Percentiles rank a stretch among this genome's conserved stretches.
phyloP scores from a whole-genome alignment of 1,284 basidiomycete species.

The Apiotrichum domesticum region DNA sequence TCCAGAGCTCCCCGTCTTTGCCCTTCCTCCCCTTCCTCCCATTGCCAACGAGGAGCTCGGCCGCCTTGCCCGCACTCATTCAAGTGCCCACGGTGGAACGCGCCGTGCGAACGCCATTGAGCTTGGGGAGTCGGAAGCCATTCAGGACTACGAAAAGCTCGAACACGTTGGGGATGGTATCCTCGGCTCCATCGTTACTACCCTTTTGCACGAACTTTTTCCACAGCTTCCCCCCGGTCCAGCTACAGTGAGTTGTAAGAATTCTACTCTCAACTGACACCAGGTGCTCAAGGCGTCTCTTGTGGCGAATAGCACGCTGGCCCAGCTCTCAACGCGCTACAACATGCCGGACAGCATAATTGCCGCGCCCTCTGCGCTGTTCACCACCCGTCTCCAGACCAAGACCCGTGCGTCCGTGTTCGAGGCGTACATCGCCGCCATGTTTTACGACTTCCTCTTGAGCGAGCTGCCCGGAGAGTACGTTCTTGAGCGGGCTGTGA shows the following conservation, averaged over 20 bases:
- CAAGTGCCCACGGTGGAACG: constrained; percentile 5
- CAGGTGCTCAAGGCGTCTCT: constrained; percentile 32
- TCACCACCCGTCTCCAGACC: constrained; percentile 15
- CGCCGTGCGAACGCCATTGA: constrained; percentile 11
- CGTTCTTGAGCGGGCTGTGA: not conserved
- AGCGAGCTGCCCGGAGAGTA: constrained; percentile 10
- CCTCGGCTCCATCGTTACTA: constrained; percentile 26
- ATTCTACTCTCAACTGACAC: not conserved
- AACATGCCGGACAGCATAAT: constrained; percentile 21
- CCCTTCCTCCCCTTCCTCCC: constrained; percentile 29
- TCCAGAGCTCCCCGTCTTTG: constrained; percentile 15
- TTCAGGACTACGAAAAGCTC: constrained; percentile 39
- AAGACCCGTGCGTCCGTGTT: constrained; percentile 30
- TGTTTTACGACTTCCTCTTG: constrained; percentile 29
- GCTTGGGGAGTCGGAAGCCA: constrained; percentile 6
- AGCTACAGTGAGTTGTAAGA: constrained; percentile 27
- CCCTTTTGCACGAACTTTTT: constrained; percentile 33
- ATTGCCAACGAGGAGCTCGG: constrained; percentile 23
- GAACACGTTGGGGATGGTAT: constrained; percentile 40
- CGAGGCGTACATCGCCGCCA: constrained; percentile 38
- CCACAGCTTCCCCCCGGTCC: constrained; percentile 30
- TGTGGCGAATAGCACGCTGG: constrained; percentile 29
- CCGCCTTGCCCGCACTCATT: constrained; percentile 26
- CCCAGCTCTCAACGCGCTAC: constrained; percentile 28
- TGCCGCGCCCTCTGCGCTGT: constrained; percentile 13